Conservation (phyloP, 495 filamentous ascomycete species). For the Sporormia fimetaria region DNA sequence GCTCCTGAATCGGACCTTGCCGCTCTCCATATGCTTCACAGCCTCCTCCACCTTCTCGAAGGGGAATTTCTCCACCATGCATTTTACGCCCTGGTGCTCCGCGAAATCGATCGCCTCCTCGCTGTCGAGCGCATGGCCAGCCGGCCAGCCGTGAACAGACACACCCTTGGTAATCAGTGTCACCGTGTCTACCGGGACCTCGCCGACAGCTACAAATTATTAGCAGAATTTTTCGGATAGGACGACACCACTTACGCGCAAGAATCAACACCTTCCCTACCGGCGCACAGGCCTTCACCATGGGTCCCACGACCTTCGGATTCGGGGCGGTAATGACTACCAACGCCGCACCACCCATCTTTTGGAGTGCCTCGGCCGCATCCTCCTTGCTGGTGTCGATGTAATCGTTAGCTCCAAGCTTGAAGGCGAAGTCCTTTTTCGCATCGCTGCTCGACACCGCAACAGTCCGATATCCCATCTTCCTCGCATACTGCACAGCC, state of each 20-base stretch:
- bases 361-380: slow-evolving; percentile 39
- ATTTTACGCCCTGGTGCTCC: slow-evolving; percentile 45
- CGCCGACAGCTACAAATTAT: slow-evolving; percentile 35
- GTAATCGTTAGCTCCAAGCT: slow-evolving; percentile 58
- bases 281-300: slow-evolving; percentile 45
- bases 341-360: slow-evolving; percentile 49
- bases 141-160: slow-evolving; percentile 51
- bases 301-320: slow-evolving; percentile 40
- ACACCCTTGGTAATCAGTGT: slow-evolving; percentile 40
- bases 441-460: slow-evolving; percentile 46
- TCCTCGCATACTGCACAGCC: slow-evolving; percentile 53
- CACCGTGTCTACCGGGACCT: slow-evolving; percentile 41
- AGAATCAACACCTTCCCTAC: slow-evolving; percentile 51
- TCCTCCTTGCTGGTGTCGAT: slow-evolving; percentile 49
- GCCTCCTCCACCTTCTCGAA: slow-evolving; percentile 45
- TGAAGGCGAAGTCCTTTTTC: slow-evolving; percentile 48
- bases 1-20: slow-evolving; percentile 36
- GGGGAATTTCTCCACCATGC: slow-evolving; percentile 51
- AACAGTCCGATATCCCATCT: slow-evolving; percentile 54
- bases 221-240: background rate
- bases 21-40: slow-evolving; percentile 35
- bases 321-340: slow-evolving; percentile 56
- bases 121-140: slow-evolving; percentile 49
- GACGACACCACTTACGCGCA: slow-evolving; percentile 37
- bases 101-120: slow-evolving; percentile 59